Evolutionary conservation across 192 early-diverging fungal species (phyloP).

Genomic region (Coemansia reversa): DNA sequence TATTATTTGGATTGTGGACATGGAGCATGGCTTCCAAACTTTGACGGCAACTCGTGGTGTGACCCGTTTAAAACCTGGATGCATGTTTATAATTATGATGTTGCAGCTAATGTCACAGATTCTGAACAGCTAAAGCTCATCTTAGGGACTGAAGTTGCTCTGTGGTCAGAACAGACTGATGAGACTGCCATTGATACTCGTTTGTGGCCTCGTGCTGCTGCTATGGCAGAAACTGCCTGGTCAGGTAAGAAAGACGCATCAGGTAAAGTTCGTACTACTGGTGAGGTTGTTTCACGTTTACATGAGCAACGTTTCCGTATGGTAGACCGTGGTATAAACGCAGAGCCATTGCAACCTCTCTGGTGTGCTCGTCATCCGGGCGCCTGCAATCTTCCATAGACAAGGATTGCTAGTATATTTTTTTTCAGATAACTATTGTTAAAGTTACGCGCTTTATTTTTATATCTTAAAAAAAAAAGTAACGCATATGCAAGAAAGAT

Average conservation of each 20-base stretch:
- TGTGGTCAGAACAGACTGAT: constrained; percentile 74
- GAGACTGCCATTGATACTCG: constrained; percentile 57
- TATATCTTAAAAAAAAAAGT: background rate
- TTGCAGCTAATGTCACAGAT: constrained; percentile 57
- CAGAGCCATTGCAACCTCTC: constrained; percentile 71
- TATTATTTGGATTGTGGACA: constrained; percentile 76
- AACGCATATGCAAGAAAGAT: background rate
- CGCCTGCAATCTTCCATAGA: constrained; percentile 41
- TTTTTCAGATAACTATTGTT: background rate
- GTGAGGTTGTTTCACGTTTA: constrained; percentile 64
- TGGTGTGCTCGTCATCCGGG: constrained; percentile 69
- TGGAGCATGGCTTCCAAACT: constrained; percentile 72
- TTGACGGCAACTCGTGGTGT: constrained; percentile 70
- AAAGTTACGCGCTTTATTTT: background rate
- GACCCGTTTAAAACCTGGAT: constrained; percentile 74
- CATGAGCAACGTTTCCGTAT: constrained; percentile 72
- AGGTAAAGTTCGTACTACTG: constrained; percentile 57
- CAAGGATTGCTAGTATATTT: background rate
- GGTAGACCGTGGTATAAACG: constrained; percentile 63
- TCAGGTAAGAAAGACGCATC: constrained; percentile 61
- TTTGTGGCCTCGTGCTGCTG: constrained; percentile 71
- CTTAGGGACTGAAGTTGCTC: constrained; percentile 64
- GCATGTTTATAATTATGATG: constrained; percentile 66
- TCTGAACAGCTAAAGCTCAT: constrained; percentile 57
- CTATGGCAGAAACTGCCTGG: constrained; percentile 69